Base-by-base conservation (phyloP, 257 asterid genomes). In the Lithospermum erythrorhizon region DNA sequence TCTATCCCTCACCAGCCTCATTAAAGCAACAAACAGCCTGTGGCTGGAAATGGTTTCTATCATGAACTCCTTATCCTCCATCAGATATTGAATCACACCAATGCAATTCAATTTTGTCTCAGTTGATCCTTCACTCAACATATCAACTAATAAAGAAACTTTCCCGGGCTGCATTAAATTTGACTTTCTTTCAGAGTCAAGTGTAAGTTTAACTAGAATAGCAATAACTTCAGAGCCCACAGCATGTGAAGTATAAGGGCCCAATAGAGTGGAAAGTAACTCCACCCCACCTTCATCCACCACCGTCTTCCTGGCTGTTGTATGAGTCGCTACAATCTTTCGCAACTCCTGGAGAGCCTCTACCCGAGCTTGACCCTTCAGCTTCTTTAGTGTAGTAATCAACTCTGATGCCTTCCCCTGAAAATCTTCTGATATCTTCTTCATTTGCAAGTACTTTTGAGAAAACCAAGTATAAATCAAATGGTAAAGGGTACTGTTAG, bases 81-180 rank as follows among this genome's bases (percentile, higher is more conserved):
- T 78, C 72, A 85, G 64, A 19, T 45, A 59, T 66, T 78, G 78
- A 21, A 85, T 80, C 72, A 82, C 51, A 47, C 70, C 54, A 52
- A 78, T 78, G 10, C 94, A 85, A 63, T 80, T 81, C 45, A 85
- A 64, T 60, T 82, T 85, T 0, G 87, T 82, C 23, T 83, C 87
- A 9, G 77, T 69, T 11, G 94, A 80, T 21, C 94, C 90, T 66
- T 85, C 90, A 27, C 80, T 82, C 62, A 85, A 63, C 67, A 83
- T 70, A 65, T 85, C 90, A 5, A 83, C 78, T 57, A 85, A 48
- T 6, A 81, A 70, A 1, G 94, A 85, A 51, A 85, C 71, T 65
- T 77, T 85, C 0, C 87, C 83, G 14, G 94, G 94, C 48, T 85
- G 87, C 86, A 79, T 82, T 76, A 85, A 68, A 72, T 74, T 78